Evolutionary conservation across 139 green algal species (phyloP).

Genomic region (Marvania coccoides): DNA sequence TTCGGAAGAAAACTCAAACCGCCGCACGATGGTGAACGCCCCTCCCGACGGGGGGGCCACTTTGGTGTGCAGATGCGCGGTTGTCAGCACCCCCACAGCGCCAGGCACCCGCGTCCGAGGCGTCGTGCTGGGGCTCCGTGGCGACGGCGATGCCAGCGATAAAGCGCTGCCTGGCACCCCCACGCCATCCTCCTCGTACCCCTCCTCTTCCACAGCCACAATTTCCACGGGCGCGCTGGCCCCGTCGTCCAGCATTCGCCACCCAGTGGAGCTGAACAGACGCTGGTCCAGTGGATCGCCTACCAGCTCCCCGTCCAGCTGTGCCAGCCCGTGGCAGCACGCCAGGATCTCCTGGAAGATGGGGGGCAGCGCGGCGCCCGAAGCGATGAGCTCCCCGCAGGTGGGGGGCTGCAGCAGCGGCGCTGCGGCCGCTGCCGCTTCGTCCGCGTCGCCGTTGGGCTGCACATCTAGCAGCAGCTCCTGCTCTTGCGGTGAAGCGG

Average conservation of each 20-base stretch:
- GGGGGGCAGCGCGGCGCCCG: constrained; percentile 11
- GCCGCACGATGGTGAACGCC: constrained; percentile 33
- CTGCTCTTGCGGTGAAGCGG: not conserved
- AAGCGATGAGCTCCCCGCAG: not conserved
- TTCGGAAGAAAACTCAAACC: constrained; percentile 57
- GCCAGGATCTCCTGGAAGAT: constrained; percentile 46
- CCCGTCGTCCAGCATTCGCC: constrained; percentile 38
- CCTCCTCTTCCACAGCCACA: constrained; percentile 10
- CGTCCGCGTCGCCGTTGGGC: not conserved
- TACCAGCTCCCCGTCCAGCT: constrained; percentile 40
- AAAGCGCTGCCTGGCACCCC: not conserved
- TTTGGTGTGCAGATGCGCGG: constrained; percentile 31
- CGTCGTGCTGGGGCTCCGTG: not conserved
- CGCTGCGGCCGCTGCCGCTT: not conserved
- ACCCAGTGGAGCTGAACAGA: constrained; percentile 50
- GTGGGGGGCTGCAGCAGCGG: not conserved
- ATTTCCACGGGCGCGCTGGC: constrained; percentile 13
- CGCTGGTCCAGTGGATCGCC: constrained; percentile 65
- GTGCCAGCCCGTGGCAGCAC: constrained; percentile 55
- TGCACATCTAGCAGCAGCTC: not conserved
- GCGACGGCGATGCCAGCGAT: not conserved
- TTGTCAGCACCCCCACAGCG: constrained; percentile 12
- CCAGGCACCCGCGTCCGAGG: not conserved
- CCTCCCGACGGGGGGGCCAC: constrained; percentile 27
- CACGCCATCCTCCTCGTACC: not conserved